phyloP scores from a whole-genome alignment of 768 basidiomycete genomes.

The Galerina sulciceps region DNA sequence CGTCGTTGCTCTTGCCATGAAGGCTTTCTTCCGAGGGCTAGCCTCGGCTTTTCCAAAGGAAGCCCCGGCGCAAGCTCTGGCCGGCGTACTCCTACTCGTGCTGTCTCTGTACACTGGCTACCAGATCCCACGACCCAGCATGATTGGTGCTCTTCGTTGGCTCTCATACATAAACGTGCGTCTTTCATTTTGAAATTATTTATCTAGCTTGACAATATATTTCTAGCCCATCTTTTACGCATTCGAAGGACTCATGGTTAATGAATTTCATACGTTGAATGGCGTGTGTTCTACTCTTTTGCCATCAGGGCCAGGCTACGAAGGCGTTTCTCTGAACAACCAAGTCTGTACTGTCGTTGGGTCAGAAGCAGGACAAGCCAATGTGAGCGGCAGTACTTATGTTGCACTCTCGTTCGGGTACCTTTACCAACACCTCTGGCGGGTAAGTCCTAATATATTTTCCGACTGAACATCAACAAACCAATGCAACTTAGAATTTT shows the following conservation, averaged over 20 bases:
- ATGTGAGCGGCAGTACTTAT: conserved; percentile 64
- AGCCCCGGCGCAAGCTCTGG: conserved; percentile 66
- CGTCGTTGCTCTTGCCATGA: conserved; percentile 65
- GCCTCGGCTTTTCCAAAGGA: conserved; percentile 63
- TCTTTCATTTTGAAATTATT: conserved; percentile 11
- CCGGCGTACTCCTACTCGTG: conserved; percentile 42
- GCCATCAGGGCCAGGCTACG: conserved; percentile 67
- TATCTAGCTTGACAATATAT: background rate
- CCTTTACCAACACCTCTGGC: conserved; percentile 43
- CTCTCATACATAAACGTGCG: conserved; percentile 65
- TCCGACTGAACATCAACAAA: background rate
- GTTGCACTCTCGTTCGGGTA: conserved; percentile 54
- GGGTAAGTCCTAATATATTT: conserved; percentile 34
- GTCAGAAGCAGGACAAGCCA: conserved; percentile 58
- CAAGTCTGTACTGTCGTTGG: conserved; percentile 82
- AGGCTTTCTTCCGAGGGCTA: conserved; percentile 73
- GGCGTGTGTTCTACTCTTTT: conserved; percentile 64
- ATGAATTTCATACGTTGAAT: conserved; percentile 78
- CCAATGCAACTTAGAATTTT: conserved; percentile 47
- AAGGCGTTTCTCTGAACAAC: conserved; percentile 55
- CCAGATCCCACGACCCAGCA: conserved; percentile 58
- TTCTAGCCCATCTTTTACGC: conserved; percentile 66
- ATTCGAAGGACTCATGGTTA: conserved; percentile 77
- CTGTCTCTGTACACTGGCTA: conserved; percentile 37
- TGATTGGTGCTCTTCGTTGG: conserved; percentile 74